These are phyloP conservation scores for Thielaviopsis punctulata DNA, from an alignment of 2,329 filamentous ascomycete genomes.

Conservation along the genomic window DNA sequence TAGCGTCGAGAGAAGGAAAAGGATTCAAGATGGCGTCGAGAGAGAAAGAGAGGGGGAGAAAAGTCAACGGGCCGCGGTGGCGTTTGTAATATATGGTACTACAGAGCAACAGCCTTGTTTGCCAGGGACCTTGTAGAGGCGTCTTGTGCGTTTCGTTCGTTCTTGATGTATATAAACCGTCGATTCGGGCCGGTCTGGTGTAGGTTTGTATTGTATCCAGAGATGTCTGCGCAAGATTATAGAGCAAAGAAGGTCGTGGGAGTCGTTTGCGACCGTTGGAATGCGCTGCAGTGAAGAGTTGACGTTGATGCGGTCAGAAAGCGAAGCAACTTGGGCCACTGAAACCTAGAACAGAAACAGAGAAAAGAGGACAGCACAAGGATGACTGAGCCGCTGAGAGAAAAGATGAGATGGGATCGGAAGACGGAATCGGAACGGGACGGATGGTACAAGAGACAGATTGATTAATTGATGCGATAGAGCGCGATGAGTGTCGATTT, in stretches of 20 bases:
- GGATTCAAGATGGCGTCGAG: too few species aligned
- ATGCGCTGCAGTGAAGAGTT: background rate
- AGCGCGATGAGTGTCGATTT: too few species aligned
- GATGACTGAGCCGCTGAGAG: too few species aligned
- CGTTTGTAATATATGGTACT: background rate
- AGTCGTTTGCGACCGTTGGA: background rate
- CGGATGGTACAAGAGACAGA: too few species aligned
- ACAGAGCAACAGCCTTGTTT: background rate
- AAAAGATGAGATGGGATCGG: too few species aligned
- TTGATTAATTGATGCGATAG: too few species aligned
- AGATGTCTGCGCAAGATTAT: background rate
- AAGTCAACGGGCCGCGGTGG: background rate
- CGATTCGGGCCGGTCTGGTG: background rate
- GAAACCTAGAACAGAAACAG: too few species aligned
- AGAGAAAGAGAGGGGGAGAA: too few species aligned
- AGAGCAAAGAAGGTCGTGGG: background rate
- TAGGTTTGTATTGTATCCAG: background rate
- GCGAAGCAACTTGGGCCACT: too few species aligned
- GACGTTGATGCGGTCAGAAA: background rate
- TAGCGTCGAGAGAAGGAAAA: constrained; percentile 19
- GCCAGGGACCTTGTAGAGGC: background rate
- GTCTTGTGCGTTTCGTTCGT: background rate
- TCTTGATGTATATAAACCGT: background rate
- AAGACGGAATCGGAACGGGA: too few species aligned
- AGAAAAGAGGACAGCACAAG: too few species aligned